Base-by-base conservation (phyloP, 2,329 filamentous ascomycete species). In the Didymella keratinophila region DNA sequence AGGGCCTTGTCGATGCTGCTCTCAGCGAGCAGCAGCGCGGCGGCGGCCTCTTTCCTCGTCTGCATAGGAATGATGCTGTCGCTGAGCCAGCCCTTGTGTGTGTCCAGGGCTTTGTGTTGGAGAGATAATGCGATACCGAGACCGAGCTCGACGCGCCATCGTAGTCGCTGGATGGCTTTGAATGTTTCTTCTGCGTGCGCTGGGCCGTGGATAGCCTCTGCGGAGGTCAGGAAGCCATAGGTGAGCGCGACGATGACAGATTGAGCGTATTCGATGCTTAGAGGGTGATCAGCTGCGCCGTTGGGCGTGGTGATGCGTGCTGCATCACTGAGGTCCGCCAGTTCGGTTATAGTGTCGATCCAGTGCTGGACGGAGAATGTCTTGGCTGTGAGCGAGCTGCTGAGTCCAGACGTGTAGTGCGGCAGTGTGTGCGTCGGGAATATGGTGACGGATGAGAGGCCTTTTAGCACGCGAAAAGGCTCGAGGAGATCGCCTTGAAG, bases 401-500 rank as follows among this genome's bases (percentile, higher is more conserved):
- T 47, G 16, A 76, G 51, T 0, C 66, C 71, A 34, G 68, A 55
- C 9, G 67, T 64, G 27, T 73, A 76, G 8, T 68, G 64, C 0
- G 62, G 64, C 0, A 75, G 60, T 9, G 73, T 47, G 32, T 73
- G 60, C 18, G 56, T 52, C 3, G 52, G 20, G 1, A 67, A 56
- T 3, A 75, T 55, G 0, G 56, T 61, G 4, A 69, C 74, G 14
- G 36, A 50, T 9, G 65, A 62, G 30, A 76, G 44, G 14, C 66
- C 64, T 0, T 62, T 62, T 2, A 76, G 59, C 2, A 72, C 50
- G 14, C 74, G 63, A 54, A 73, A 75, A 0, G 65, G 60, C 58
- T 76, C 74, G 14, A 75, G 64, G 2, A 75, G 47, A 49, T 76
- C 74, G 25, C 72, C 74, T 37, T 75, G 73, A 0, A 76, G 57